Base-by-base conservation (phyloP, 2,329 filamentous ascomycete species). In the Neonectria neomacrospora region DNA sequence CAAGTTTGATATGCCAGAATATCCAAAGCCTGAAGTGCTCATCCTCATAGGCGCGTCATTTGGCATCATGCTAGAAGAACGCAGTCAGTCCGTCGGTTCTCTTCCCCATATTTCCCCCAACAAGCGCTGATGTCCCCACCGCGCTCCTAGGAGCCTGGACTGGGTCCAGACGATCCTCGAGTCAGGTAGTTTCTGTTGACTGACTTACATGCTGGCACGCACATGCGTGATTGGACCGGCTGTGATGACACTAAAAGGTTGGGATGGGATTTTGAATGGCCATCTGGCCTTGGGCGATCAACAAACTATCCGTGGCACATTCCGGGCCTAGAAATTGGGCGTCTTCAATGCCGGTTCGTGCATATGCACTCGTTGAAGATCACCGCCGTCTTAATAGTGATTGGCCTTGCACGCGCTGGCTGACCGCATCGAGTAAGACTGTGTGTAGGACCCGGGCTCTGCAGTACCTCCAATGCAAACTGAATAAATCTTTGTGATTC, bases 21-120 rank as follows among this genome's bases (percentile, higher is more conserved):
- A 11, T 12, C 12, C 32, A 12, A 34, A 34, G 42, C 20, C 41
- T 62, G 32, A 51, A 52, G 55, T 30, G 8, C 18, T 18, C 23
- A 12, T 37, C 51, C 60, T 64, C 57, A 61, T 53, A 34, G 6
- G 10, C 18, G 28, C 59, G 64, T 66, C 66, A 69, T 67, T 34
- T 30, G 55, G 39, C 34, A 63, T 32, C 16, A 14, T 12, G 14
- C 14, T 7, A 37, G 22, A 54, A 20, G 26, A 28, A 56, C 18
- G 59, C 28, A 34, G 45, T 52, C 14, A 28, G 47, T n/a, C n/a
- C n/a, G n/a, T n/a, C 50, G n/a, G 12, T n/a, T 39, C 28, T 16
- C 45, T 42, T 53, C 54, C 23, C 34, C 39, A 47, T 52, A 50
- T 22, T 22, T 28, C 34, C 26, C 39, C 14, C 45, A 44, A 52